Evolutionary conservation across 768 basidiomycete genomes (phyloP), one percentile per base, ranked within the genome.

Genomic region (Suillus fuscotomentosus): DNA sequence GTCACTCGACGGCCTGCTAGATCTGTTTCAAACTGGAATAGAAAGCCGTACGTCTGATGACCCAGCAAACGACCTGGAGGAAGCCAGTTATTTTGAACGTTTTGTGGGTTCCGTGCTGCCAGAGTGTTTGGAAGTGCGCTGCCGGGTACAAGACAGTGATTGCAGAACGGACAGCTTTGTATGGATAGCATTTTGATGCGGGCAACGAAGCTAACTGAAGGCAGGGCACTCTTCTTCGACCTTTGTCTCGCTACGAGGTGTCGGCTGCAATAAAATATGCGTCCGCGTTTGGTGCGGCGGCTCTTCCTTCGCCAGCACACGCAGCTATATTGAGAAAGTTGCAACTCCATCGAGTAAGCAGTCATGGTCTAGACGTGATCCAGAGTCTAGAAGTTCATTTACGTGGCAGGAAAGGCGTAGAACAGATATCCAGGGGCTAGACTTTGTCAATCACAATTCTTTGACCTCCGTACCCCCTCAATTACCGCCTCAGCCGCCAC

Each of bases 321-420:
- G 72, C 73, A 24, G 74, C 84, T 34, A 66, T 73, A 34, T 50
- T 77, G 59, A 78, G 84, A 54, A 86, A 82, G 67, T 75, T 87
- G 54, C 83, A 82, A 69, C 61, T 87, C 15, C 74, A 73, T 41
- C 80, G 77, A 53, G 75, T 76, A 62, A 0, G 72, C 39, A 3
- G 36, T n/a, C 11, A 8, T 54, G 27, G 7, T 7, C 10, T 22
- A 22, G 22, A n/a, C 38, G 7, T 8, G 5, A 22, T 8, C 15
- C 31, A 22, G 56, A 57, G 15, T 20, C 10, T 11, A 20, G 41
- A 31, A 14, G 31, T 56, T 27, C 2, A 54, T 47, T 45, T 41
- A n/a, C 57, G 63, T 63, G 59, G 50, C 60, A 70, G 73, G 71
- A 74, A 67, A 70, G 66, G 51, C 63, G 60, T 51, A 70, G 57